Base-by-base conservation (phyloP, 805 yeast species). In the Huiozyma naganishii region DNA sequence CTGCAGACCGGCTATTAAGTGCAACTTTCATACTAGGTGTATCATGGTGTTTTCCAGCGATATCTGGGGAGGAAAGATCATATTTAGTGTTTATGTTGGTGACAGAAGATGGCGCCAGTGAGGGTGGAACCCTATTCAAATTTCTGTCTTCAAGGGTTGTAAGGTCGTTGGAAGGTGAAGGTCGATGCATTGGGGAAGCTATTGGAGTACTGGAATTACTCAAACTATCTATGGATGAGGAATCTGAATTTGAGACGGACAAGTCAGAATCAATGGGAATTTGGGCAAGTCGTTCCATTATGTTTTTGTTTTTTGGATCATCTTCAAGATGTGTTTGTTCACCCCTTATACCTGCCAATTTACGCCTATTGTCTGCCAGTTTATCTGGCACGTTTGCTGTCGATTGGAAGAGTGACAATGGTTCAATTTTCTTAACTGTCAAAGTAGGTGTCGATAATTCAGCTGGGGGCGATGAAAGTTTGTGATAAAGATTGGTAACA, bases 131-230 rank as follows among this genome's bases (percentile, higher is more conserved):
- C 8, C 27, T 17, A 11, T 34, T 6, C 37, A 12, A 7, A 4
- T 17, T 6, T 34, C 9, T 12, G 8, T 27, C 36, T 4, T 23
- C 9, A 7, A 9, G 6, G 29, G 29, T 37, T 17, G 23, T 17
- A 17, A 17, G 23, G 2, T 17, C 23, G 2, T 17, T 17, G 23
- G 23, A 17, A 17, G 23, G 23, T 17, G 23, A 17, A 17, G 23
- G 23, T 17, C 4, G 23, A 17, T 17, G 23, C 23, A 17, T 17
- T 17, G 23, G 23, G 17, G 51, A 48, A 5, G 47, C 43, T 11
- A 51, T 36, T 6, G 54, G 58, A 1, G 56, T 49, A 2, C 57
- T 51, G 4, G 42, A 42, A 11, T 39, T 40, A 29, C 47, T 47
- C 8, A 49, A 39, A 7, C 34, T 29, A n/a, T 17, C 29, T n/a